Evolutionary conservation across 129 eudicot genomes (phyloP), one percentile per base, ranked within the genome.

Genomic region (Pseudognaphalium luteoalbum): DNA sequence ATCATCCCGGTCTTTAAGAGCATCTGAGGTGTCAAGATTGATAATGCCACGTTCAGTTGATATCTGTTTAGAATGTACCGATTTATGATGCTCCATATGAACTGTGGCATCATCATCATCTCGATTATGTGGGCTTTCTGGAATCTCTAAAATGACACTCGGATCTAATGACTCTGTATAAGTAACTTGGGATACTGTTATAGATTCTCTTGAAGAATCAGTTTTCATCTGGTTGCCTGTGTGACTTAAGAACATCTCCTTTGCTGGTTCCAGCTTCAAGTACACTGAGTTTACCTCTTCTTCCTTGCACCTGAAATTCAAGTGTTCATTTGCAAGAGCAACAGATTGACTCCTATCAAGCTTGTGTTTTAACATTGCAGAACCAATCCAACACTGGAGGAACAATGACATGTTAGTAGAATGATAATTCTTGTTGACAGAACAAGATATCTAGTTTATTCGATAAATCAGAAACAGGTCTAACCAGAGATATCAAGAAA

Each of bases 361-460:
- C 72, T 93, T 91, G n/a, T 80, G 71, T 33, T 88, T 84, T 33
- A 83, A 66, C 81, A 85, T 73, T 61, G 81, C 87, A 73, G 88
- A 91, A 21, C 93, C 91, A 70, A 75, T 76, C 98, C 98, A 93
- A 77, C 96, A 93, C 98, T 93, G 90, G 44, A 65, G 82, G 65
- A 82, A 50, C n/a, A 79, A 10, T 37, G 1, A 58, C 34, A 1
- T 60, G n/a, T 60, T n/a, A 70, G 39, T 21, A 15, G 29, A 28
- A 56, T 20, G 39, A 47, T 30, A 41, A 0, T 47, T 47, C 6
- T 47, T 47, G 54, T 3, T 47, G 17, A 47, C 1, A 47, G 5
- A 47, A 47, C 17, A 34, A 29, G 16, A 22, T 63, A 74, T 75
- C 14, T 30, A 54, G 12, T 42, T 47, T 9, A 41, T 39, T 20